These are phyloP conservation scores for Phialocephala subalpina DNA, from an alignment of 2,329 filamentous ascomycete species.

Conservation along the genomic window DNA sequence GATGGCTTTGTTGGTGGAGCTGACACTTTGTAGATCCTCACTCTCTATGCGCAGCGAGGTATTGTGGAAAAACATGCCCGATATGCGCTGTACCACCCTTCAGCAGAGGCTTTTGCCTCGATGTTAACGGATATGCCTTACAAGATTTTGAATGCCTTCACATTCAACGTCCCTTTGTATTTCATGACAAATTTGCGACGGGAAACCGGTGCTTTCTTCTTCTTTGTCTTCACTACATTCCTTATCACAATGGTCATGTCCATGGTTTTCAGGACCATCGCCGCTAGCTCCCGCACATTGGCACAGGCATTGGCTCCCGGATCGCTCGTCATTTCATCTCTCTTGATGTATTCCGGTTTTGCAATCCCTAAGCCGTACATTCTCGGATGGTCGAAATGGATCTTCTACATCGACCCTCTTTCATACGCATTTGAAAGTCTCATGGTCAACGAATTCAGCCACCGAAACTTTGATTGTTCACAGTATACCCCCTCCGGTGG, in stretches of 20 bases:
- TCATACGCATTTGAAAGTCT: constrained; percentile 11
- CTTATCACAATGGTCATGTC: constrained; percentile 61
- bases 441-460: constrained; percentile 9
- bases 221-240: constrained; percentile 59
- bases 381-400: constrained; percentile 2
- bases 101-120: constrained; percentile 82
- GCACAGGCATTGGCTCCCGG: constrained; percentile 3
- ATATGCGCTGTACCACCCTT: constrained; percentile 91
- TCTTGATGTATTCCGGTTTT: constrained; percentile 1
- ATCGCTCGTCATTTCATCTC: background rate
- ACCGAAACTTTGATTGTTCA: background rate
- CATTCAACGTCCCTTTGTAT: constrained; percentile 82
- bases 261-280: constrained; percentile 88
- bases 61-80: constrained; percentile 89
- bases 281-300: constrained; percentile 68
- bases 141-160: constrained; percentile 76
- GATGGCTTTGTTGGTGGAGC: background rate
- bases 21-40: constrained; percentile 60
- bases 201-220: constrained; percentile 80
- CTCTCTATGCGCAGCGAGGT: constrained; percentile 81
- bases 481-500: too few relatives aligned
- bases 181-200: constrained; percentile 78
- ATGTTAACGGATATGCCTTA: constrained; percentile 87
- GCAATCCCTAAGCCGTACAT: constrained; percentile 3
- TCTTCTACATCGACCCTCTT: constrained; percentile 8